phyloP scores from a whole-genome alignment of 2,329 filamentous ascomycete genomes.

The Thelonectria discophora region DNA sequence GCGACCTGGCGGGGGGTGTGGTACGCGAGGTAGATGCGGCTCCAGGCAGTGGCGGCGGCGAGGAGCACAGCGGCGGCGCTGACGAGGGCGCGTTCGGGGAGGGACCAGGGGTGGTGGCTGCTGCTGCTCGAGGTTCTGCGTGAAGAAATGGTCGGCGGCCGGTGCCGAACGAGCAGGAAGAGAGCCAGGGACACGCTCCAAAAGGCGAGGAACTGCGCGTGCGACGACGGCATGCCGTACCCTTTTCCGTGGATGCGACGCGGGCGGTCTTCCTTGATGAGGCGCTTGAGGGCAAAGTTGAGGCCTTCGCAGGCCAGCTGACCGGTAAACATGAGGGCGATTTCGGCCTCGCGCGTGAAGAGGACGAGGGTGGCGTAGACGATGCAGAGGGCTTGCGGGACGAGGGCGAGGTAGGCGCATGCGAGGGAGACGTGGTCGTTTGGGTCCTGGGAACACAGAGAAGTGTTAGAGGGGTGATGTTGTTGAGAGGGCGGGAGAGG shows the following conservation, averaged over 20 bases:
- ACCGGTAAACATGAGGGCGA: constrained; percentile 88
- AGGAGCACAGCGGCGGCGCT: constrained; percentile 65
- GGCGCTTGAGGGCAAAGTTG: constrained; percentile 88
- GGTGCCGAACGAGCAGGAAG: constrained; percentile 85
- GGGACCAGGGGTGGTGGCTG: constrained; percentile 60
- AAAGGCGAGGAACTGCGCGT: constrained; percentile 93
- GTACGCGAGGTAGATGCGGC: constrained; percentile 90
- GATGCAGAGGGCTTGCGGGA: constrained; percentile 90
- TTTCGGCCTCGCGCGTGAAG: constrained; percentile 89
- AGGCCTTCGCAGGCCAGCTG: constrained; percentile 91
- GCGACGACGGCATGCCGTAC: constrained; percentile 95
- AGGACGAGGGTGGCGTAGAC: constrained; percentile 90
- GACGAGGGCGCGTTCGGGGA: constrained; percentile 66
- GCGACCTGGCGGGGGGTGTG: constrained; percentile 89
- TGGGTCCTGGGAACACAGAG: constrained; percentile 71
- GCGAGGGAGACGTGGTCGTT: constrained; percentile 83
- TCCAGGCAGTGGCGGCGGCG: constrained; percentile 78
- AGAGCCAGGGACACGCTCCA: constrained; percentile 86
- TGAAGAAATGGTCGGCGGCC: constrained; percentile 55
- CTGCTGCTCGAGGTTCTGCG: constrained; percentile 15
- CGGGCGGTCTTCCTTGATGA: constrained; percentile 92
- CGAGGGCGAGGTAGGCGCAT: constrained; percentile 92
- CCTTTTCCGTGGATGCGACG: constrained; percentile 87
- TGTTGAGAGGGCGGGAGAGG: neutral
- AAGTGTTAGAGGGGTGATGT: constrained; percentile 6